A percentile compares a stretch with the other conserved stretches of the same genome.
phyloP scores from a whole-genome alignment of 371 early-diverging fungal genomes.

The Choanephora cucurbitarum region DNA sequence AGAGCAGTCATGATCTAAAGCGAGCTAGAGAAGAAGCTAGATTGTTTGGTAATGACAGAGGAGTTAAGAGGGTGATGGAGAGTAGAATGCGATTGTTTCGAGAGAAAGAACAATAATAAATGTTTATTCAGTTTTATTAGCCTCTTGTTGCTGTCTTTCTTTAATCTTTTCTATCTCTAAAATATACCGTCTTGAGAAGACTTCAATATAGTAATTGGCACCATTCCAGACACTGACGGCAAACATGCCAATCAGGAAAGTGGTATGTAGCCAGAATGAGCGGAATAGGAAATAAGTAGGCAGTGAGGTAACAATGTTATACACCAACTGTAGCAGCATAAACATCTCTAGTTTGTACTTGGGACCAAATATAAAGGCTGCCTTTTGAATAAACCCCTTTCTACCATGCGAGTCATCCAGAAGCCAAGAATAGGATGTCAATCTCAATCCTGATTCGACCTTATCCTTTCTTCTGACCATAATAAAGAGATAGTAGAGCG shows the following conservation, averaged over 20 bases:
- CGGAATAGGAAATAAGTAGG: conserved; percentile 50
- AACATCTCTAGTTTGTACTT: conserved; percentile 63
- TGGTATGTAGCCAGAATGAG: conserved; percentile 58
- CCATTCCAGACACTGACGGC: conserved; percentile 71
- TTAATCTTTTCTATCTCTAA: conserved; percentile 47
- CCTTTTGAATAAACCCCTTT: conserved; percentile 50
- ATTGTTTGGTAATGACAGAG: conserved; percentile 45
- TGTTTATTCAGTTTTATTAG: background rate
- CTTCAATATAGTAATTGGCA: conserved; percentile 74
- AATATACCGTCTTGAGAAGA: conserved; percentile 65
- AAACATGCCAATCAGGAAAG: conserved; percentile 58
- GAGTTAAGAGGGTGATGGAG: conserved; percentile 39
- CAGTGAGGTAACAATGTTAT: conserved; percentile 52
- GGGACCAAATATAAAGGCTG: conserved; percentile 54
- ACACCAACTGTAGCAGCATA: conserved; percentile 65
- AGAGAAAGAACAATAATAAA: conserved; percentile 14
- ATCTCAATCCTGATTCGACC: conserved; percentile 60
- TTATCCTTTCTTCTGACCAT: conserved; percentile 63
- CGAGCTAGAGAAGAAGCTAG: conserved; percentile 46
- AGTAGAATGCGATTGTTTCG: conserved; percentile 31
- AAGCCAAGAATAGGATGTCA: conserved; percentile 72
- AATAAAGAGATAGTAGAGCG: conserved; percentile 66
- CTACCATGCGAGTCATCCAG: conserved; percentile 55
- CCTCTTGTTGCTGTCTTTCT: conserved; percentile 1
- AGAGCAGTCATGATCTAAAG: conserved; percentile 35